Evolutionary conservation across 2,329 filamentous ascomycete species (phyloP), one percentile per base, ranked within the genome.

Genomic region (Ambrosiella cleistominuta): DNA sequence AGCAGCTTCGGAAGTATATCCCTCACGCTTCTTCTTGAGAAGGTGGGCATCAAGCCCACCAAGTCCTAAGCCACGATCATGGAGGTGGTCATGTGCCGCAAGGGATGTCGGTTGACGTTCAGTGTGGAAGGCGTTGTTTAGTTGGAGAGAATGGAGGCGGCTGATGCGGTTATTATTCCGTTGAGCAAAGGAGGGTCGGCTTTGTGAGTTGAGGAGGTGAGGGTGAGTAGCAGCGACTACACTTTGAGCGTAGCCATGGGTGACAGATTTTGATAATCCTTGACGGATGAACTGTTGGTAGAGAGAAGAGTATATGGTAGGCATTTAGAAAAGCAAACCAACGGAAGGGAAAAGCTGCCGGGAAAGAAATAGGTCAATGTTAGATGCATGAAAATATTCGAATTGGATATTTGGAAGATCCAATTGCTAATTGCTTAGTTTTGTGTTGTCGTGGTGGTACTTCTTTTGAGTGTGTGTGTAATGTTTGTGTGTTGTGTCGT

Each of bases 211-310:
- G 79, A 77, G 81, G 78, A 75, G 85, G 83, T 79, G 76, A 59
- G 79, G 80, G 63, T 95, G 89, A 63, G 88, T 88, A 66, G 89
- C 91, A 68, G 93, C 93, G 74, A 98, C 89, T 73, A 97, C 85
- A 63, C 90, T 95, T 71, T 97, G 91, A 66, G 90, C 90, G 80
- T 96, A 97, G 74, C 91, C 91, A 81, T 97, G 88, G 71, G 88
- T 91, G 71, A 97, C 86, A 68, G 90, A 89, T 77, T 97, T 97
- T 67, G 70, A 68, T 74, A 96, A 86, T 85, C 88, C 90, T 80
- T 91, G 87, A 78, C 93, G 91, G 82, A 95, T 88, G 78, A 97
- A 87, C 77, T 79, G 83, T 74, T 81, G 77, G 72, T 82, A 83
- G 64, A 84, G 74, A 68, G 78, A 80, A 63, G 80, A 82, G 71